A percentile compares a stretch with the other conserved stretches of the same genome.
Evolutionary conservation across 169 alveolate genomes (phyloP).

Genomic region (Cystoisospora suis): DNA sequence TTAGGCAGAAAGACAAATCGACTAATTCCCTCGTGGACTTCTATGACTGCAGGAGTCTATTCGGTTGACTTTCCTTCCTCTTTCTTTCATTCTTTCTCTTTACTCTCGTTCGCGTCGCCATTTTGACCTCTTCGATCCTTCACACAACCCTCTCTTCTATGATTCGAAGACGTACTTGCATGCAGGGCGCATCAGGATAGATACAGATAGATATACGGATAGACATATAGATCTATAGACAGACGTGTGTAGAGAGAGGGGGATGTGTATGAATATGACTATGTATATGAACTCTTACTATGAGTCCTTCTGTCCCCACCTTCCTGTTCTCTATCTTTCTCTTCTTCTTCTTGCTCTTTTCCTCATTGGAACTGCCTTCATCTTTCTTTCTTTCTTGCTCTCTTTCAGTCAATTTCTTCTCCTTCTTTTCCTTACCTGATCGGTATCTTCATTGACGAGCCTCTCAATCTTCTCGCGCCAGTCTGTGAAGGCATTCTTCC

Average conservation of each 20-base stretch:
- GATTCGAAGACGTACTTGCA: background rate
- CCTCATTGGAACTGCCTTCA: background rate
- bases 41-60: too few species aligned
- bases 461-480: too few species aligned
- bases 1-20: too few species aligned
- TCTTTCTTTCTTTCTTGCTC: background rate
- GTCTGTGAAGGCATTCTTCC: too few species aligned
- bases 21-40: too few species aligned
- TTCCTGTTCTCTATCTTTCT: background rate
- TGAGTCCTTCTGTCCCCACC: background rate
- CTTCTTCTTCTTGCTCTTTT: background rate
- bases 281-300: background rate
- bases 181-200: background rate
- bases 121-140: too few species aligned
- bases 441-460: too few species aligned
- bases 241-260: background rate
- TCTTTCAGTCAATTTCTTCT: background rate
- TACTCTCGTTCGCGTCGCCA: too few species aligned
- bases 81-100: too few species aligned
- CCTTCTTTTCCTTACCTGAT: too few species aligned
- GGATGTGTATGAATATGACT: background rate
- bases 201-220: background rate
- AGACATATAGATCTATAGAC: background rate
- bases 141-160: too few species aligned
- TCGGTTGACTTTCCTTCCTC: too few species aligned